These are phyloP conservation scores for Fulvia fulva DNA, from an alignment of 2,329 filamentous ascomycete species.

Conservation along the genomic window DNA sequence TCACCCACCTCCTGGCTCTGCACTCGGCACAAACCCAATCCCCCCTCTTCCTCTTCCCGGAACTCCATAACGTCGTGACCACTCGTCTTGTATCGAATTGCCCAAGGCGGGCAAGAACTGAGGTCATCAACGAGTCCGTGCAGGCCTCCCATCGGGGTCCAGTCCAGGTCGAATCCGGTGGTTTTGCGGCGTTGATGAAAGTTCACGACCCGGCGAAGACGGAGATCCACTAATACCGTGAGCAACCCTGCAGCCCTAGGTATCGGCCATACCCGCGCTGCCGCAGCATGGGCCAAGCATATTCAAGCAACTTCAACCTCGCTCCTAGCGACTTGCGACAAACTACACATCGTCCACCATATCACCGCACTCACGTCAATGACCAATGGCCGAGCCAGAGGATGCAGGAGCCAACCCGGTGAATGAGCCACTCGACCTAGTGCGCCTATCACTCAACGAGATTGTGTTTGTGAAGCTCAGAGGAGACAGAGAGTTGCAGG, in stretches of 20 bases:
- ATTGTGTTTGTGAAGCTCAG: constrained; percentile 95
- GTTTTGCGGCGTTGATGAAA: neutral
- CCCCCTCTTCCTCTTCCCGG: constrained; percentile 18
- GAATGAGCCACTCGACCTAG: constrained; percentile 90
- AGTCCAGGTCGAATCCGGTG: neutral
- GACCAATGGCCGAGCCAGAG: constrained; percentile 74
- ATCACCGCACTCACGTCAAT: constrained; percentile 1
- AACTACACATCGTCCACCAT: neutral
- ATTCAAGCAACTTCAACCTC: neutral
- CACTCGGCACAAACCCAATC: constrained; percentile 24
- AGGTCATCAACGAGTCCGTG: constrained; percentile 21
- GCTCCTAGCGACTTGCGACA: neutral
- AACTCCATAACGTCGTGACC: constrained; percentile 15
- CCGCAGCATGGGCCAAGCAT: no score
- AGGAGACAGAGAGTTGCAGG: constrained; percentile 92
- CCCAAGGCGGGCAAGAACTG: constrained; percentile 24
- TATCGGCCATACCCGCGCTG: neutral
- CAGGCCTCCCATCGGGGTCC: neutral
- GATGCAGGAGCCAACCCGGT: constrained; percentile 57
- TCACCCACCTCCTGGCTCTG: constrained; percentile 6
- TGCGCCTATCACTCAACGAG: constrained; percentile 90
- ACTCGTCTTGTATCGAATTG: constrained; percentile 18
- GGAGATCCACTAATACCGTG: no score
- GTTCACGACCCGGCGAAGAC: no score
- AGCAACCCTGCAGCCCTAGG: no score